A percentile compares a stretch with the other conserved stretches of the same genome.
Evolutionary conservation across 306 rosid species (phyloP).

Genomic region (Pachyrhizus erosus): DNA sequence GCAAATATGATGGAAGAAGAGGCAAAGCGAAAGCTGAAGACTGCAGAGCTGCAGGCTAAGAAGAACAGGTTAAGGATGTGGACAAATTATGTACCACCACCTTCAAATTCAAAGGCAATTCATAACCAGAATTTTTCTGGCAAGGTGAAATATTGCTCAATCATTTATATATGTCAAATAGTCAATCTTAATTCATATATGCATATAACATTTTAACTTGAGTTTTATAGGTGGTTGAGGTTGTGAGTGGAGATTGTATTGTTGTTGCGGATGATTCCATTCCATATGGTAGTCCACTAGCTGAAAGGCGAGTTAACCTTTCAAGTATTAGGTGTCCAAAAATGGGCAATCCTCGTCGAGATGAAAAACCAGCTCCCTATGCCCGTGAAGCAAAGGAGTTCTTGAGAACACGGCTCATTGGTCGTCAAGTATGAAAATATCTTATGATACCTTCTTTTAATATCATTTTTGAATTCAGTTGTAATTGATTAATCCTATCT

Average conservation of each 20-base stretch:
- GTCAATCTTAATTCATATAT: neutral
- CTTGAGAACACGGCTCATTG: slow-evolving; percentile 90
- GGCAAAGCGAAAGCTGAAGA: slow-evolving; percentile 80
- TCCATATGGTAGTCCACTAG: slow-evolving; percentile 87
- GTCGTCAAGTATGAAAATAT: slow-evolving; percentile 72
- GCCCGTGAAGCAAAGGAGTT: slow-evolving; percentile 99
- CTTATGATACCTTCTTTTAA: slow-evolving; percentile 28
- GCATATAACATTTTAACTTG: slow-evolving; percentile 32
- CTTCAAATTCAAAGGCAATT: slow-evolving; percentile 94
- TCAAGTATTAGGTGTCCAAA: slow-evolving; percentile 99
- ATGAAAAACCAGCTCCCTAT: slow-evolving; percentile 96
- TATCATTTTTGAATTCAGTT: slow-evolving; percentile 24
- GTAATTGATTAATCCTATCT: slow-evolving; percentile 33
- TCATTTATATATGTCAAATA: slow-evolving; percentile 4
- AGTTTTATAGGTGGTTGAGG: slow-evolving; percentile 87
- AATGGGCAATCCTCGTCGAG: slow-evolving; percentile 97
- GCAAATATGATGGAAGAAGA: slow-evolving; percentile 99
- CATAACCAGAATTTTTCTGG: slow-evolving; percentile 95
- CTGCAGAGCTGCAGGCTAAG: slow-evolving; percentile 91
- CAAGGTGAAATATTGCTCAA: slow-evolving; percentile 65
- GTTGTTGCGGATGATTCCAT: slow-evolving; percentile 94
- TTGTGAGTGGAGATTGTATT: slow-evolving; percentile 95
- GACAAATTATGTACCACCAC: slow-evolving; percentile 92
- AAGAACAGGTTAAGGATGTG: slow-evolving; percentile 77
- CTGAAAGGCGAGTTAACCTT: slow-evolving; percentile 95